A percentile compares a stretch with the other conserved stretches of the same genome.
These are phyloP conservation scores for Evansstolkia leycettana DNA, from an alignment of 495 filamentous ascomycete genomes.

Conservation along the genomic window DNA sequence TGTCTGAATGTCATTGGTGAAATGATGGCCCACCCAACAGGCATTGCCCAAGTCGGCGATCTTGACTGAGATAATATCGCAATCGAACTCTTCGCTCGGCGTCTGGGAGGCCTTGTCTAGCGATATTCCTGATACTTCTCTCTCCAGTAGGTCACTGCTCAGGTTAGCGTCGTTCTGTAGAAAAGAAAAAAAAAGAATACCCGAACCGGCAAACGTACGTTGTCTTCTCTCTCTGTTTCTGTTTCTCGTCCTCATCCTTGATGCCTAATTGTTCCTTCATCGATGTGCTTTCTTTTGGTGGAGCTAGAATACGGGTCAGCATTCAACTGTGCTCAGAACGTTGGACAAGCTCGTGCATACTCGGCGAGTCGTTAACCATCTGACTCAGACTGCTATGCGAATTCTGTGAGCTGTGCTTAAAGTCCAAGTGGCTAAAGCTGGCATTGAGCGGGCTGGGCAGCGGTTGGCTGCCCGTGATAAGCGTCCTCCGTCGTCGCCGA, in stretches of 20 bases:
- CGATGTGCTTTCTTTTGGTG: slow-evolving; percentile 24
- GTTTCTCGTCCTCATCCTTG: slow-evolving; percentile 54
- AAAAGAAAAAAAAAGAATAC: not conserved
- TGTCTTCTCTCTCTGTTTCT: slow-evolving; percentile 85
- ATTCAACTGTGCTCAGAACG: not conserved
- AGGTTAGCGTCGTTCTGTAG: slow-evolving; percentile 2
- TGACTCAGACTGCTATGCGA: slow-evolving; percentile 75
- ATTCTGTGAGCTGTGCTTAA: slow-evolving; percentile 55
- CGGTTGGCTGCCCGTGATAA: slow-evolving; percentile 96
- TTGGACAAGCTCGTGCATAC: slow-evolving; percentile 32
- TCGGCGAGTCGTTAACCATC: slow-evolving; percentile 58
- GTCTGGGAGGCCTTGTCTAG: slow-evolving; percentile 57
- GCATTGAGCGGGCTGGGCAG: slow-evolving; percentile 90
- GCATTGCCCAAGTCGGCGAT: slow-evolving; percentile 98
- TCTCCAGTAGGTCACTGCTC: slow-evolving; percentile 70
- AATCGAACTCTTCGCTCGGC: slow-evolving; percentile 36
- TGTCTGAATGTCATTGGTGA: slow-evolving; percentile 98
- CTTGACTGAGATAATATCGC: slow-evolving; percentile 89
- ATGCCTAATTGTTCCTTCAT: slow-evolving; percentile 51
- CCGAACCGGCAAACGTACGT: slow-evolving; percentile 48
- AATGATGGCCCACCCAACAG: slow-evolving; percentile 97
- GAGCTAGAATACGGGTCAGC: slow-evolving; percentile 4
- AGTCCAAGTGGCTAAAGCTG: slow-evolving; percentile 68
- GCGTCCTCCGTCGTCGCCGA: slow-evolving; percentile 76
- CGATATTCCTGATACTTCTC: slow-evolving; percentile 90